Evolutionary conservation across 2,329 filamentous ascomycete genomes (phyloP), one percentile per base, ranked within the genome.

Genomic region (Aspergillaceae sp.): DNA sequence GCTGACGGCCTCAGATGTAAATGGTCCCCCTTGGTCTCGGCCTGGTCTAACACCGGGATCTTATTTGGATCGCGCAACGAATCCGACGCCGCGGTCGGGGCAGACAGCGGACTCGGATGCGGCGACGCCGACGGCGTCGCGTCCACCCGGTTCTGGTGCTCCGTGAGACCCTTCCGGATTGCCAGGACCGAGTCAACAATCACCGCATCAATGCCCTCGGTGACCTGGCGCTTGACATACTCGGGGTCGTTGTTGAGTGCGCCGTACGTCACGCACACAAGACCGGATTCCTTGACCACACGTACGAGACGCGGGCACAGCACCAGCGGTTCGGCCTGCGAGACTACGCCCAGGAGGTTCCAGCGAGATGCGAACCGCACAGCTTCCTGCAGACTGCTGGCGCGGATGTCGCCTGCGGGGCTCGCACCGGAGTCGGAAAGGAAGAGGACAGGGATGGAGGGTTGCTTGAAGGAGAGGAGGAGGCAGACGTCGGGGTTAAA

Each of bases 401-500:
- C 91, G 10, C 92, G 78, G 47, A 97, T 86, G 62, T 98, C 92
- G 29, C 88, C 88, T 3, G 94, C 89, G 0, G 80, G 75, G 11
- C 72, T 78, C n/a, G 81, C 83, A 0, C 91, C 92, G 0, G 89
- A 87, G 58, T 98, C 92, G 0, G 86, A 94, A 36, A 98, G 76
- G 71, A 98, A 98, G 51, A 98, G 74, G 49, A 98, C 89, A 0
- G 92, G 94, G 46, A 96, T 96, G 40, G 86, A 94, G 1, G 91
- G 91, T 71, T 98, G 92, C 72, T 98, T 98, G 76, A 95, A 95
- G 46, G 86, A 92, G 36, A 97, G 74, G 54, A 95, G 81, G 9
- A 98, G 78, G 64, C 92, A 98, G 40, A 98, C 89, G 59, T 98
- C 92, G 0, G 92, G 92, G 68, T 97, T 95, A 73, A 98, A 98